A percentile compares a stretch with the other conserved stretches of the same genome.
phyloP scores from a whole-genome alignment of 2,329 filamentous ascomycete species.

The Penicillium nordicum region DNA sequence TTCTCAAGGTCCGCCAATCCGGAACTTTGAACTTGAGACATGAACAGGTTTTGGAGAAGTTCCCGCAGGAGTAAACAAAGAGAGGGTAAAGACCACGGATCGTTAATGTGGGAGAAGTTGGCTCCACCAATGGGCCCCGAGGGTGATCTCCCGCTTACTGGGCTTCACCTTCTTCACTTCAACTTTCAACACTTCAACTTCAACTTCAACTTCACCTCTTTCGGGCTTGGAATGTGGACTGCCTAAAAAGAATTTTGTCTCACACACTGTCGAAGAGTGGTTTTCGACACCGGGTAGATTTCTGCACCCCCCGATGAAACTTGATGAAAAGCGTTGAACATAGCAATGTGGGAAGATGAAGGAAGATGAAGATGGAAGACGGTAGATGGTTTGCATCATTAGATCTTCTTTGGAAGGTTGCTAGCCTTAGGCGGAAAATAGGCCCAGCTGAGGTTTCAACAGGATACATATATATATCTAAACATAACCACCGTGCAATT shows the following conservation, averaged over 20 bases:
- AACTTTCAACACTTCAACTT: background rate
- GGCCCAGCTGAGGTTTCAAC: background rate
- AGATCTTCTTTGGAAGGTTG: background rate
- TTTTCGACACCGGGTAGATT: background rate
- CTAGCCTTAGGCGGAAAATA: background rate
- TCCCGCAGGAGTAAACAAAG: background rate
- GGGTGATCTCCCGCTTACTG: slow-evolving; percentile 7
- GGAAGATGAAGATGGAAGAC: background rate
- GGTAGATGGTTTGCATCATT: background rate
- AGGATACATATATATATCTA: background rate
- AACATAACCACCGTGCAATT: background rate
- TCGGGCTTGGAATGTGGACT: background rate
- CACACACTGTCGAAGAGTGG: background rate
- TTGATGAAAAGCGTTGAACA: background rate
- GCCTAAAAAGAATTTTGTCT: background rate
- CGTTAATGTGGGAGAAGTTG: slow-evolving; percentile 6
- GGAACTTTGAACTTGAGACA: slow-evolving; percentile 18
- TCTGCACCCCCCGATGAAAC: background rate
- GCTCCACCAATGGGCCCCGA: slow-evolving; percentile 1
- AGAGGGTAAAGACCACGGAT: background rate
- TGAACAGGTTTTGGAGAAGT: background rate
- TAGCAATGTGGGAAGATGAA: background rate
- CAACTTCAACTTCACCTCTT: background rate
- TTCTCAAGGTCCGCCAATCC: slow-evolving; percentile 72
- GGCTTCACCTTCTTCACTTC: slow-evolving; percentile 6